phyloP scores from a whole-genome alignment of 192 early-diverging fungal genomes.

The Coemansia sp. region DNA sequence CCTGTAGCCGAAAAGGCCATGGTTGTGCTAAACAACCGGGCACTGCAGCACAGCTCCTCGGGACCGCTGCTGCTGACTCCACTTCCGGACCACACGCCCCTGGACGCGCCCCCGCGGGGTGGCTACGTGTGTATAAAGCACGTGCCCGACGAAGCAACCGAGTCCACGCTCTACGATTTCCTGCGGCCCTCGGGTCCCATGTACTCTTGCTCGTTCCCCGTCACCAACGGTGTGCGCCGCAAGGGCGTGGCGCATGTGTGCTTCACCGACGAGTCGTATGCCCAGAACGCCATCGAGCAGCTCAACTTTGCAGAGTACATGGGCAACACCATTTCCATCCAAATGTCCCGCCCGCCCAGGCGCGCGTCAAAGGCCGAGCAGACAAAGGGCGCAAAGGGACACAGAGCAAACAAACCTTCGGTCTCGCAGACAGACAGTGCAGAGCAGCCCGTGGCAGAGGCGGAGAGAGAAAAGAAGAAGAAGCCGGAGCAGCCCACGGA shows the following conservation, averaged over 20 bases:
- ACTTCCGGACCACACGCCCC: slow-evolving; percentile 12
- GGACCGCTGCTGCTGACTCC: slow-evolving; percentile 46
- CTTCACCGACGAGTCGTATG: slow-evolving; percentile 29
- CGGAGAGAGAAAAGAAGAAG: not conserved
- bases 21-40: slow-evolving; percentile 32
- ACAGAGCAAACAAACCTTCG: not conserved
- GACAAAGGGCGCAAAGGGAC: slow-evolving; percentile 3
- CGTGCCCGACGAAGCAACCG: slow-evolving; percentile 42
- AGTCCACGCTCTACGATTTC: slow-evolving; percentile 36
- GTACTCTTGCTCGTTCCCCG: slow-evolving; percentile 43
- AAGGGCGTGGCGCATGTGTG: slow-evolving; percentile 38
- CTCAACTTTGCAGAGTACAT: slow-evolving; percentile 45
- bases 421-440: not conserved
- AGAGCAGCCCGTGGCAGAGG: not conserved
- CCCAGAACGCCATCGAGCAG: slow-evolving; percentile 40
- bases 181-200: slow-evolving; percentile 46
- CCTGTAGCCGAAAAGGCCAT: slow-evolving; percentile 52
- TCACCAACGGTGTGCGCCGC: slow-evolving; percentile 9
- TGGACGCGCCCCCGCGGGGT: slow-evolving; percentile 27
- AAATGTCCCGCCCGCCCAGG: slow-evolving; percentile 15
- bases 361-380: slow-evolving; percentile 17
- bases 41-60: slow-evolving; percentile 20
- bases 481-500: not conserved
- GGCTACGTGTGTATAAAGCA: slow-evolving; percentile 44
- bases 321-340: slow-evolving; percentile 35